Evolutionary conservation across 2,329 filamentous ascomycete genomes (phyloP), one percentile per base, ranked within the genome.

Genomic region (Diaporthe destruens): DNA sequence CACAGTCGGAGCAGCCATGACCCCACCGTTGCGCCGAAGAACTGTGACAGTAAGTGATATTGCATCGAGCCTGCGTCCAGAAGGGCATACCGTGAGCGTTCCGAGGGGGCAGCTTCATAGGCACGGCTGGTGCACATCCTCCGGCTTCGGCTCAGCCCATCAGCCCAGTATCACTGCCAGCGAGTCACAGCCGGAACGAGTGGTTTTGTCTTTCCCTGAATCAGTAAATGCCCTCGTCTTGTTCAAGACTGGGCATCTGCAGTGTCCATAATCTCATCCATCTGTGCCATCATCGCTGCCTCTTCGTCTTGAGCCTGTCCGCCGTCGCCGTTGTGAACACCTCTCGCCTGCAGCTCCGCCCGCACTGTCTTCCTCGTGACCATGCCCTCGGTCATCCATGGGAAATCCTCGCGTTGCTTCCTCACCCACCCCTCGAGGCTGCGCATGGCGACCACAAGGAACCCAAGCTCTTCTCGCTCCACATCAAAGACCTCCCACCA

Each of bases 401-500:
- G 84, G 84, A 90, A 87, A 66, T 86, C 87, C 66, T 86, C 85
- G 77, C 82, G 87, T 78, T 93, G 91, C 54, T 86, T 86, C 73
- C 82, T 83, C 69, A 91, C 90, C 82, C 93, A 94, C 0, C 89
- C 91, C 75, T 93, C 91, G 70, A 97, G 84, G 78, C 95, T 98
- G 74, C 90, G 86, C 88, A 98, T 89, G 0, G 88, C 95, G 14
- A 98, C 94, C 4, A 97, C 95, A 72, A 98, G 82, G 77, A 98
- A 98, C 0, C 96, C 96, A 47, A 99, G 86, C 80, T 98, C 95
- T 84, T 99, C 96, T 66, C 96, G 88, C 78, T 98, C 95, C 9
- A 96, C 94, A 81, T 99, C 96, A 81, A 98, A 98, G 0, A 98
- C 94, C 82, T 98, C 95, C 96, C 96, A 99, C 96, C 96, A 99